phyloP scores from a whole-genome alignment of 2,329 filamentous ascomycete species.

The Arthroderma sp. region DNA sequence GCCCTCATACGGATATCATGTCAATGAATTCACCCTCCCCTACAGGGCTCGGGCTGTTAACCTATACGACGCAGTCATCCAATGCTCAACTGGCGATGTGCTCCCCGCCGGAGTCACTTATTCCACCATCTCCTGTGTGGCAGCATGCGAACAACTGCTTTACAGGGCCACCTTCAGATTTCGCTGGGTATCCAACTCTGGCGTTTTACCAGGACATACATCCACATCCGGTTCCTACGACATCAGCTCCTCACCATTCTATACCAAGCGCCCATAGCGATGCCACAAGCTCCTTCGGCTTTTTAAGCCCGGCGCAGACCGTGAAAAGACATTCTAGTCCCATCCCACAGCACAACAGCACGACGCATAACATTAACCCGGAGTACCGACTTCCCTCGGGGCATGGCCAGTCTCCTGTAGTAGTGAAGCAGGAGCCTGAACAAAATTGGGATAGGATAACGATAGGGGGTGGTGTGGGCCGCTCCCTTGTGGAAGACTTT shows the following conservation, averaged over 20 bases:
- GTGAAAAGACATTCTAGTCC: too few species aligned
- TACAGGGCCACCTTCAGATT: constrained; percentile 14
- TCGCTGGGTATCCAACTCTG: constrained; percentile 12
- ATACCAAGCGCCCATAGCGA: too few species aligned
- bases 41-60: constrained; percentile 22
- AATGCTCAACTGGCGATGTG: constrained; percentile 14
- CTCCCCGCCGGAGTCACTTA: constrained; percentile 11
- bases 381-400: too few species aligned
- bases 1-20: not conserved
- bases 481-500: too few species aligned
- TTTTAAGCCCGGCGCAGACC: too few species aligned
- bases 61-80: constrained; percentile 15
- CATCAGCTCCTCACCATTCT: constrained; percentile 4
- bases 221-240: constrained; percentile 12
- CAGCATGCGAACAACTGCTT: constrained; percentile 12
- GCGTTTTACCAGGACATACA: constrained; percentile 17
- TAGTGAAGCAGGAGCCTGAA: too few species aligned
- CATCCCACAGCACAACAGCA: too few species aligned
- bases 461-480: too few species aligned
- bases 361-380: too few species aligned
- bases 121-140: constrained; percentile 14
- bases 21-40: not conserved
- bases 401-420: too few species aligned
- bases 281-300: too few species aligned
- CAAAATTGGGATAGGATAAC: too few species aligned